Evolutionary conservation across 2,329 filamentous ascomycete species (phyloP), one percentile per base, ranked within the genome.

Genomic region (Colletotrichum musae): DNA sequence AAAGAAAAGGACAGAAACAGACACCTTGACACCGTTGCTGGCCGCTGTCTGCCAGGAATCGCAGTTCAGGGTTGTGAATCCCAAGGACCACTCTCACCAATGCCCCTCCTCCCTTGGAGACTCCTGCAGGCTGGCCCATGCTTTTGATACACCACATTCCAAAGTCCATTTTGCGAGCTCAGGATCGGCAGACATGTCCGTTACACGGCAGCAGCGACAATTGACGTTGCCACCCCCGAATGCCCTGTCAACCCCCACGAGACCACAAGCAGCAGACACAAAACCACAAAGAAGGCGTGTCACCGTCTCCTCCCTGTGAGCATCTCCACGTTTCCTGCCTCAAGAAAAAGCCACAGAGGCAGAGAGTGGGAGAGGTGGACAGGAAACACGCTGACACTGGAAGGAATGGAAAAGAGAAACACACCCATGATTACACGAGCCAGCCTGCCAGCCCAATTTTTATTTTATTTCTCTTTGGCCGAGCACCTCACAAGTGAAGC

Each of bases 141-240:
- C 18, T 26, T 41, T 41, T 26, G 10, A 18, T 47, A 58, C 10
- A 24, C 21, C 21, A 24, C 21, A 41, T 18, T n/a, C 18, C 6
- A 18, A 48, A 16, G 15, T 36, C 7, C 41, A 39, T 43, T 13
- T 21, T 26, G 21, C 28, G 3, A 64, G 53, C 13, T 41, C 39
- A 13, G 26, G 53, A 58, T 58, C 26, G 39, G 39, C 48, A 43
- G 47, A 52, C 28, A 28, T 9, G 10, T 9, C 47, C 36, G 43
- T 61, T 57, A 52, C 56, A 69, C 56, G 5, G 45, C 56, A 51
- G 45, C 48, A 39, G 28, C 32, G 50, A 54, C 58, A 56, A 45
- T 10, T 43, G 45, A 32, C 61, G 50, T 48, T 54, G 54, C 62
- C 57, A 61, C 62, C 41, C 6, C 4, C 32, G 32, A 36, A 13